Conservation (phyloP, 2,329 filamentous ascomycete species). For the Ceratocystis eucalypticola region DNA sequence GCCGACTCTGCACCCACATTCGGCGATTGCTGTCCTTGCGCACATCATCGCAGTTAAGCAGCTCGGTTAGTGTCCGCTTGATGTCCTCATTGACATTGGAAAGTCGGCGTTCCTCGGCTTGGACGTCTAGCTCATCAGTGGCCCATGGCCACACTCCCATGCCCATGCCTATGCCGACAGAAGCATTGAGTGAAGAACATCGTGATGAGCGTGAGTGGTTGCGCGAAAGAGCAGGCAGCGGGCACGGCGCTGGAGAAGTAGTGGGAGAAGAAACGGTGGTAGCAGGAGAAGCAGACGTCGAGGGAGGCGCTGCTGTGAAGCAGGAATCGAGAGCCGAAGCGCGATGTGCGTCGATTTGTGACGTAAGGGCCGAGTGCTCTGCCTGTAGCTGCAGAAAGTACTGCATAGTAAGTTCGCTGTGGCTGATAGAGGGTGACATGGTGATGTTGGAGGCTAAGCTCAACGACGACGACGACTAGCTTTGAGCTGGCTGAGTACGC, state of each 20-base stretch:
- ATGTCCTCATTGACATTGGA: conserved; percentile 46
- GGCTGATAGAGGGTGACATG: conserved; percentile 17
- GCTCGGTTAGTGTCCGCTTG: conserved; percentile 47
- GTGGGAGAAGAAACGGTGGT: conserved; percentile 30
- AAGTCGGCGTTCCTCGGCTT: conserved; percentile 37
- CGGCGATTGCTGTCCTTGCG: conserved; percentile 39
- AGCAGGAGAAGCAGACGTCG: not conserved
- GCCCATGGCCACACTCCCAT: conserved; percentile 3
- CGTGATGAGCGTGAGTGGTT: not conserved
- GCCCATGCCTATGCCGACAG: conserved; percentile 3
- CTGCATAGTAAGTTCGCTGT: conserved; percentile 37
- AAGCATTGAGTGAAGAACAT: conserved; percentile 8
- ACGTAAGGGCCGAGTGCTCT: conserved; percentile 40
- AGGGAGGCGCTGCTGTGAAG: not conserved
- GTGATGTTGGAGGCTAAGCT: not conserved
- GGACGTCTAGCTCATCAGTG: conserved; percentile 29
- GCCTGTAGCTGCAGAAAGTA: conserved; percentile 41
- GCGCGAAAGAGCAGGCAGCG: conserved; percentile 24
- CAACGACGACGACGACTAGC: too few species aligned
- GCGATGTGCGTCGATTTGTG: conserved; percentile 34
- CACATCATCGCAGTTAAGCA: conserved; percentile 46
- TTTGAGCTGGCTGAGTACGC: not conserved
- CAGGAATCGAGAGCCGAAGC: not conserved
- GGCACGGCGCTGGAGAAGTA: conserved; percentile 42
- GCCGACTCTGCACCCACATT: conserved; percentile 44